phyloP scores from a whole-genome alignment of 2,329 filamentous ascomycete genomes.

The Calonectria pseudoturangicola region DNA sequence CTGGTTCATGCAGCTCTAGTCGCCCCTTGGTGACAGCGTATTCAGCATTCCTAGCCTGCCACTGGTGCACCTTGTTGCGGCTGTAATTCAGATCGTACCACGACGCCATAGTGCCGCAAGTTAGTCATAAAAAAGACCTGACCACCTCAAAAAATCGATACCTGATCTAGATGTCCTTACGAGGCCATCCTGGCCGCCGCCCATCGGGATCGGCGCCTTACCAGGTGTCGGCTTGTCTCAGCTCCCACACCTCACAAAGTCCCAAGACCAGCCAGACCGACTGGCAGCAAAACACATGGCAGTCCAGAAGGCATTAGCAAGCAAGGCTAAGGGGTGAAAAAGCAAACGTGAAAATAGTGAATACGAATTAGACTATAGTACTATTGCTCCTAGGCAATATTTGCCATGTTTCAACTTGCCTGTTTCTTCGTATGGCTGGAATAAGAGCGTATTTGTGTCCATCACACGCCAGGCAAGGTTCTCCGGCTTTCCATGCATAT shows the following conservation, averaged over 20 bases:
- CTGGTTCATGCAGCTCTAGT: slow-evolving; percentile 24
- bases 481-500: slow-evolving; percentile 12
- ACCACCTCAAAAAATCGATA: neutral
- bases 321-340: neutral
- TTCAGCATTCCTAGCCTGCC: slow-evolving; percentile 11
- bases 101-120: neutral
- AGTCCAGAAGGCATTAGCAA: too few relatives aligned
- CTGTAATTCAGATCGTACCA: slow-evolving; percentile 12
- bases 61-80: neutral
- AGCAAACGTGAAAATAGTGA: neutral
- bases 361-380: neutral
- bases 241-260: neutral
- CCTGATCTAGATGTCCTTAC: slow-evolving; percentile 12
- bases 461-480: slow-evolving; percentile 9
- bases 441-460: neutral
- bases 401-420: neutral
- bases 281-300: neutral
- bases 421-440: neutral
- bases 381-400: neutral
- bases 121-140: slow-evolving; percentile 19
- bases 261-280: too few relatives aligned
- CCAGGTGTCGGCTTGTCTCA: slow-evolving; percentile 6
- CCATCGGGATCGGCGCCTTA: slow-evolving; percentile 12
- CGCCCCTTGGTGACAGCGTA: slow-evolving; percentile 4
- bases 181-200: neutral